Conservation (phyloP, 495 filamentous ascomycete genomes). For the Evernia prunastri region DNA sequence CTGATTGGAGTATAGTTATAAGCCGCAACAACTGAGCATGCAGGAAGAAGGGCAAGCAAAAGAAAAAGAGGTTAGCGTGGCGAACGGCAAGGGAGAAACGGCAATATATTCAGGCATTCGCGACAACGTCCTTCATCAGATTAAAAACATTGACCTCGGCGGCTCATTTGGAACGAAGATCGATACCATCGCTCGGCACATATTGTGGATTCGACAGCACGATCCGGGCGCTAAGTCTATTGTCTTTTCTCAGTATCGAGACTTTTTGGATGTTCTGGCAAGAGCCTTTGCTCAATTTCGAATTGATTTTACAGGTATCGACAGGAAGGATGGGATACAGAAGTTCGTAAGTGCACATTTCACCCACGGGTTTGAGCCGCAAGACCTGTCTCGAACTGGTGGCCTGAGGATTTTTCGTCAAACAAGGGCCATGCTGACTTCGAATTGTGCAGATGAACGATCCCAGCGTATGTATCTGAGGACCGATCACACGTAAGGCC, state of each 20-base stretch:
- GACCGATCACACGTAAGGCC: neutral
- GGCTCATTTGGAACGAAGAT: slow-evolving; percentile 83
- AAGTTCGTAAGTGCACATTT: no score
- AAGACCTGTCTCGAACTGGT: no score
- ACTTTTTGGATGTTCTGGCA: slow-evolving; percentile 70
- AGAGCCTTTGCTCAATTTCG: slow-evolving; percentile 58
- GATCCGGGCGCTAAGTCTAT: slow-evolving; percentile 88
- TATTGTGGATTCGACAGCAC: slow-evolving; percentile 74
- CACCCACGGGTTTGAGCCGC: no score
- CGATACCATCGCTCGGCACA: slow-evolving; percentile 71
- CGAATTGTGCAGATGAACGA: no score
- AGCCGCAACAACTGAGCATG: slow-evolving; percentile 62
- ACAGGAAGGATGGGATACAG: slow-evolving; percentile 54
- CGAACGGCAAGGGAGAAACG: slow-evolving; percentile 27
- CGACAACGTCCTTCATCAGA: slow-evolving; percentile 62
- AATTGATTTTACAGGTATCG: slow-evolving; percentile 66
- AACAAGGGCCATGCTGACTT: no score
- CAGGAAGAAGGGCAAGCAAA: slow-evolving; percentile 52
- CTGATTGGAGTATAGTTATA: slow-evolving; percentile 40
- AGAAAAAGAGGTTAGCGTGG: slow-evolving; percentile 1
- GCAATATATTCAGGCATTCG: slow-evolving; percentile 75
- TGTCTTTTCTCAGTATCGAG: slow-evolving; percentile 80
- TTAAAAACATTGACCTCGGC: slow-evolving; percentile 71
- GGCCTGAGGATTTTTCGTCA: no score
- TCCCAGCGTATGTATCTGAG: slow-evolving; percentile 41